phyloP scores from a whole-genome alignment of 345 rosid species.

The Eucalyptus caleyi region DNA sequence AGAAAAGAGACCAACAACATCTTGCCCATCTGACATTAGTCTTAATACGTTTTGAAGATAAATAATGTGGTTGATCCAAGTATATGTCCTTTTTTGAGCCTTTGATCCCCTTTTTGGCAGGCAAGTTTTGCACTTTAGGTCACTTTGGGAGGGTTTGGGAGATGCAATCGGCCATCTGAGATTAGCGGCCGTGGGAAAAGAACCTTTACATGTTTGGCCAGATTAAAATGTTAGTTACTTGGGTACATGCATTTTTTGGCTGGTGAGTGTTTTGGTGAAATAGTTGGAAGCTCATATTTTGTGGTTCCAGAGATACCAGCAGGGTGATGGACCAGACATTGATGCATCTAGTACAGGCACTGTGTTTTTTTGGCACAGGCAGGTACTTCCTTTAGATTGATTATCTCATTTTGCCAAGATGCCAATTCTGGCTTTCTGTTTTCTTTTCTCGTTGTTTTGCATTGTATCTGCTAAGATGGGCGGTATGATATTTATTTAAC shows the following conservation, averaged over 20 bases:
- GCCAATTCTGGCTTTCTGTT: too few relatives aligned
- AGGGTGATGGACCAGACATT: too few relatives aligned
- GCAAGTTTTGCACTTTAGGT: slow-evolving; percentile 20
- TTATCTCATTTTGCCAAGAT: too few relatives aligned
- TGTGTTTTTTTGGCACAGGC: too few relatives aligned
- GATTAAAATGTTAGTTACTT: background rate
- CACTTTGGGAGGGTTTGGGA: slow-evolving; percentile 37
- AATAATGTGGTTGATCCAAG: background rate
- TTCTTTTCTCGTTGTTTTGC: too few relatives aligned
- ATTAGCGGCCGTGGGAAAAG: slow-evolving; percentile 36
- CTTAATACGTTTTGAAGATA: background rate
- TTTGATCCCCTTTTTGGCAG: background rate
- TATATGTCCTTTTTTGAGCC: background rate
- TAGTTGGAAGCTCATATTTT: too few relatives aligned
- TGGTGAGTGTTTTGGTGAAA: too few relatives aligned
- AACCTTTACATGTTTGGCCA: background rate
- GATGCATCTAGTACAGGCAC: too few relatives aligned
- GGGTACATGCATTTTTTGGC: background rate
- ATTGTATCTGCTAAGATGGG: too few relatives aligned
- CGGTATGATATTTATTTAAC: too few relatives aligned
- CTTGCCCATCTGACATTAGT: background rate
- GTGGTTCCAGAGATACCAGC: too few relatives aligned
- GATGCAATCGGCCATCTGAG: slow-evolving; percentile 23
- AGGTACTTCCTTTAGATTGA: too few relatives aligned
- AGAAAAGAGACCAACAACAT: background rate